phyloP scores from a whole-genome alignment of 768 basidiomycete species.

The Boletus reticuloceps region DNA sequence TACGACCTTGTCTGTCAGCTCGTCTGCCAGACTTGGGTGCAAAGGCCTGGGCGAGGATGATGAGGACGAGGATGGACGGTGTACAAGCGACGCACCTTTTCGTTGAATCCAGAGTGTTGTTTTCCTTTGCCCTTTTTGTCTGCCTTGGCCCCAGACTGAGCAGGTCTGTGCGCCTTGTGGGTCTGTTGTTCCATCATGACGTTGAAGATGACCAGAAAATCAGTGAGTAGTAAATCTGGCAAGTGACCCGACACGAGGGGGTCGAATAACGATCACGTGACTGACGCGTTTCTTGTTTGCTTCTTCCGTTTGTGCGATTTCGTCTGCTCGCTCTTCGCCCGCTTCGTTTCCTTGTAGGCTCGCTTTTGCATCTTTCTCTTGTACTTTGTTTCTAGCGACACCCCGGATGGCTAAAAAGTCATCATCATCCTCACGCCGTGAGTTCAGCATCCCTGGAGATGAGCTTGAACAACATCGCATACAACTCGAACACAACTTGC shows the following conservation, averaged over 20 bases:
- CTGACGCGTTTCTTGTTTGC: slow-evolving; percentile 29
- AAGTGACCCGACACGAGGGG: slow-evolving; percentile 16
- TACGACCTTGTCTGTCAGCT: slow-evolving; percentile 84
- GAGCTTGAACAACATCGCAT: slow-evolving; percentile 75
- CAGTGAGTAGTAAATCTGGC: slow-evolving; percentile 1
- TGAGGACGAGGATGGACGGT: not conserved
- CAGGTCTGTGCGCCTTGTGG: slow-evolving; percentile 81
- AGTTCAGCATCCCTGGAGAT: slow-evolving; percentile 64
- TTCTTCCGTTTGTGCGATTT: not conserved
- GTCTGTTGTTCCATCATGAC: slow-evolving; percentile 63
- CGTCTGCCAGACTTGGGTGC: slow-evolving; percentile 87
- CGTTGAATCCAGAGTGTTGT: slow-evolving; percentile 79
- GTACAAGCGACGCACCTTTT: slow-evolving; percentile 57
- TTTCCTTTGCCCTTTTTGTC: slow-evolving; percentile 77
- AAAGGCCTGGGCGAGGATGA: slow-evolving; percentile 57
- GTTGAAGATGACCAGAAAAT: not conserved
- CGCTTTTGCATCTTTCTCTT: slow-evolving; percentile 14
- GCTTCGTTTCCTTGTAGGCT: slow-evolving; percentile 7
- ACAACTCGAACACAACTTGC: slow-evolving; percentile 75
- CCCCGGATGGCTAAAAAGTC: slow-evolving; percentile 25
- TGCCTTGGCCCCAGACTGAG: slow-evolving; percentile 67
- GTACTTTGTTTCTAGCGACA: slow-evolving; percentile 14
- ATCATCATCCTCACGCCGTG: slow-evolving; percentile 30
- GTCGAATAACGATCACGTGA: slow-evolving; percentile 27
- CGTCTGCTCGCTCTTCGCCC: slow-evolving; percentile 6